Evolutionary conservation across 1,284 basidiomycete species (phyloP), one percentile per base, ranked within the genome.

Genomic region (Ceratobasidium sp.): DNA sequence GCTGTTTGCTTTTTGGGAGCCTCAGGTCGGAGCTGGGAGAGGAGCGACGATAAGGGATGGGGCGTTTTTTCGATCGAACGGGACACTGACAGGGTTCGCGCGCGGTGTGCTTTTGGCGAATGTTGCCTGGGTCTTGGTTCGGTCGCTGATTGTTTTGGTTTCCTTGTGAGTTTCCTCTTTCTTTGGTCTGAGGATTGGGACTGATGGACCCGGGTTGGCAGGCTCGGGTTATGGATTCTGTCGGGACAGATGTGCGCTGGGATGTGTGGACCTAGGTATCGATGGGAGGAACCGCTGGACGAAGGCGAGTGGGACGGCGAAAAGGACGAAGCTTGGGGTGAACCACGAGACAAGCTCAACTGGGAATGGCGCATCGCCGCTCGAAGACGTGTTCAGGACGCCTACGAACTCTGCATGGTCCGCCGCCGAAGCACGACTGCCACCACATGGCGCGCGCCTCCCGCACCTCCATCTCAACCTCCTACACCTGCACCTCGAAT

Each of bases 201-300:
- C 62, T 69, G 77, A 71, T 33, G 15, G 2, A 57, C 40, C 15
- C 50, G n/a, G n/a, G 28, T 40, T 33, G 28, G 70, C 64, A 94
- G 91, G 88, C 82, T 92, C 57, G 91, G 91, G 52, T 87, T 96
- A 23, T 95, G 93, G 93, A 83, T 92, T 78, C 83, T 92, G 79
- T 92, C 91, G 74, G 92, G 92, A 66, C 89, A 94, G 79, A 89
- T 89, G 79, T 94, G 92, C 77, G 93, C 89, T 68, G 93, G 94
- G 33, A 83, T 94, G n/a, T 94, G 93, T 83, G 94, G 94, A 67
- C 94, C 94, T 12, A 89, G 93, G 28, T 90, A 91, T 82, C 88
- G 92, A 79, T 94, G 93, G 94, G 93, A 94, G 82, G 93, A 94
- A 84, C 90, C 91, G 52, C 87, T 87, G 26, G 91, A 92, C 91